Base-by-base conservation (phyloP, 192 early-diverging fungal genomes). In the Mortierella alpina region DNA sequence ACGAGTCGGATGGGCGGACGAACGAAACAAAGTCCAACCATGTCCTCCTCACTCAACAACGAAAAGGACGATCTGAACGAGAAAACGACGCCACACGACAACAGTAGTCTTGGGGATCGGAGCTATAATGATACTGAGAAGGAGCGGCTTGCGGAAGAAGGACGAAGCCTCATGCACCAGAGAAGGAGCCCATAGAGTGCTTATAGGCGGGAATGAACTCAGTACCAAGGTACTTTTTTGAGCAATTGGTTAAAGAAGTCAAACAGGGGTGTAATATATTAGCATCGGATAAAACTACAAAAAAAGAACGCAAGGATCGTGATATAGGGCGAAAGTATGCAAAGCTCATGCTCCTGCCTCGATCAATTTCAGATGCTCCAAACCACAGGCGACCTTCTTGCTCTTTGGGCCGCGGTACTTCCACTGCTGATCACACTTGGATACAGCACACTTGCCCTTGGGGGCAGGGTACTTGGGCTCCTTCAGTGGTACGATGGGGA, bases 371-470 rank as follows among this genome's bases (percentile, higher is more conserved):
- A 85, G 57, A 59, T 92, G 91, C n/a, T 86, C 86, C 48, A 92
- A 79, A 22, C 88, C 90, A 63, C 91, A 92, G 0, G 89, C 90
- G 47, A 86, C 80, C 49, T 85, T 85, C 11, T 84, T 72, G 31
- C 73, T 86, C 58, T 85, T 87, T 17, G 59, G 52, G 23, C 73
- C 74, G 10, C 82, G 79, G 70, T 92, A 92, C 72, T 86, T 89
- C 71, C 91, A 91, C 40, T 72, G 75, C 50, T 84, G 64, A 13
- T 58, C 20, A 54, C 90, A 91, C 12, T 86, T 84, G 12, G 59
- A 14, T 1, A 90, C 76, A 0, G 87, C 82, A 71, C 90, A 92
- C 11, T 40, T 48, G 4, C 86, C 82, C 11, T 63, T 31, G 0
- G 87, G 83, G 7, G 76, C 63, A n/a, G 91, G 89, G 56, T 90